Evolutionary conservation across 2,329 filamentous ascomycete genomes (phyloP).

Genomic region (Fusarium protoensiforme): DNA sequence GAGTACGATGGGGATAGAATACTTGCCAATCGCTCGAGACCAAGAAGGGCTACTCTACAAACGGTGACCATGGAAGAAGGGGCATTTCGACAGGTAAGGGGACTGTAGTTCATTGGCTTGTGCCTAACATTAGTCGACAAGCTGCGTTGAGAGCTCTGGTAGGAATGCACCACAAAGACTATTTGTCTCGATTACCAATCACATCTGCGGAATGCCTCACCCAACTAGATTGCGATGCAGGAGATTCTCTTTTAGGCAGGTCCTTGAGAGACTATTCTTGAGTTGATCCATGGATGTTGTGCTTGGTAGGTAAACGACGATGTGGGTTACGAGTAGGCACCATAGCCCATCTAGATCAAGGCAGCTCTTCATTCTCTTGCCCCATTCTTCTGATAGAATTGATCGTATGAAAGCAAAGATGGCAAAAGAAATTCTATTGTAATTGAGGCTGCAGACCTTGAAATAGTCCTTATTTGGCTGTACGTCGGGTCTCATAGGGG

Average conservation of each 20-base stretch:
- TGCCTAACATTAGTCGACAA: background rate
- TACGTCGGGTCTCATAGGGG: too few relatives aligned
- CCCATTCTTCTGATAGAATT: background rate
- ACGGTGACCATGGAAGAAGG: background rate
- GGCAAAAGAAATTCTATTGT: too few relatives aligned
- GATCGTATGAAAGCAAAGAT: too few relatives aligned
- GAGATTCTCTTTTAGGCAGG: background rate
- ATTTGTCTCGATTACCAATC: background rate
- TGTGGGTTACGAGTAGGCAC: background rate
- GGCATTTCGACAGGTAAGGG: background rate
- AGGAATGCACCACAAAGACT: background rate
- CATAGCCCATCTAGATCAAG: background rate
- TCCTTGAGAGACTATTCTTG: background rate
- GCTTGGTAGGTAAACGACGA: background rate
- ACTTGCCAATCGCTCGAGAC: background rate
- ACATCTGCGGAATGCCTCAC: background rate
- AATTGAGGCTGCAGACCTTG: too few relatives aligned
- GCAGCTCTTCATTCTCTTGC: background rate
- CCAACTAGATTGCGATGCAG: background rate
- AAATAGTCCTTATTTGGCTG: too few relatives aligned
- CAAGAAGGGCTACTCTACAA: background rate
- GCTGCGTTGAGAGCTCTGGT: background rate
- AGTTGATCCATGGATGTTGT: background rate
- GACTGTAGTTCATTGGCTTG: background rate
- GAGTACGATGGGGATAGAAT: background rate